Evolutionary conservation across 2,329 filamentous ascomycete genomes (phyloP), one percentile per base, ranked within the genome.

Genomic region (Calonectria pseudoturangicola): DNA sequence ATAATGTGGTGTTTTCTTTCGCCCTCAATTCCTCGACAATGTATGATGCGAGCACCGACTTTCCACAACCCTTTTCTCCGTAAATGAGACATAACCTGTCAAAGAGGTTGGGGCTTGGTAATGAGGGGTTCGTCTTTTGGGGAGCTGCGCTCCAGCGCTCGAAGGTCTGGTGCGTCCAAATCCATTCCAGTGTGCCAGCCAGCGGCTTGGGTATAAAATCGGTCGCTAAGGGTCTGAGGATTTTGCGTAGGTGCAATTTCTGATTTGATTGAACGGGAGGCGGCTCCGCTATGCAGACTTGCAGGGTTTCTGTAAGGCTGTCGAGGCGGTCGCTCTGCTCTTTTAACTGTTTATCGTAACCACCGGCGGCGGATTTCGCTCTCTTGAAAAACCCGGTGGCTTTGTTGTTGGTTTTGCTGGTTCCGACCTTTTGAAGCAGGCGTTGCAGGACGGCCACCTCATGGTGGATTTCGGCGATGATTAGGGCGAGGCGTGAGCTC

Each of bases 21-120:
- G 33, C 39, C 18, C 16, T 56, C 18, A 67, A 58, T 25, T 36
- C 64, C 15, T 67, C 64, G 12, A 36, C 48, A 7, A 50, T 33
- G 15, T 51, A 67, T 27, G 64, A 51, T 56, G 64, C 64, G 27
- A 67, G n/a, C n/a, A 67, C 64, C 12, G 48, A 67, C 36, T 67
- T 67, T 27, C 50, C 64, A 18, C 48, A 67, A n/a, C 64, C 64
- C 27, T 43, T 56, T 21, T 9, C 50, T 15, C 64, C 64, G 8
- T 67, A 47, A 25, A 67, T 67, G 2, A 67, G 25, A 45, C 50
- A 51, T 45, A 66, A 5, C 12, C 64, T 36, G 36, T 67, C 47
- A 7, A 33, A 25, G 25, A 56, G 64, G 21, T 56, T 43, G 39
- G 48, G 28, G 15, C 48, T 16, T 16, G 48, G 16, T 21, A 41